A percentile compares a stretch with the other conserved stretches of the same genome.
These are phyloP conservation scores for Picochlorum costavermella DNA, from an alignment of 139 green algal genomes.

Conservation along the genomic window DNA sequence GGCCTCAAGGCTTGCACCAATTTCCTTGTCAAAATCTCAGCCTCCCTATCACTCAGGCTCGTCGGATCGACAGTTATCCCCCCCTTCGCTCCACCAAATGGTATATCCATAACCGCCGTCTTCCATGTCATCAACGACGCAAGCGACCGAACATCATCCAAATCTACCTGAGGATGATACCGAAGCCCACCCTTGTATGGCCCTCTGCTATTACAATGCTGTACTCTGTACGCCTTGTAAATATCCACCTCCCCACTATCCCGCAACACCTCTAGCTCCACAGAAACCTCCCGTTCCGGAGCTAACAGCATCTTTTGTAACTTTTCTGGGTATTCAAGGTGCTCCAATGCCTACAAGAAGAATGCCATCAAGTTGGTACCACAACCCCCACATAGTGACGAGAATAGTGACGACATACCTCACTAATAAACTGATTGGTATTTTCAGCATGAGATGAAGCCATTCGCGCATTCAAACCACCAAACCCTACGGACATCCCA, in stretches of 20 bases:
- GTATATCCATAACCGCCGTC: constrained; percentile 89
- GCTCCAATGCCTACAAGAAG: constrained; percentile 14
- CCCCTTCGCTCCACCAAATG: constrained; percentile 89
- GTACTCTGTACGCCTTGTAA: constrained; percentile 73
- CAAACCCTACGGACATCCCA: neutral
- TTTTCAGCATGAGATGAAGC: constrained; percentile 49
- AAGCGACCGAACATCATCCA: constrained; percentile 64
- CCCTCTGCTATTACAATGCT: constrained; percentile 82
- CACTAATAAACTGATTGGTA: constrained; percentile 69
- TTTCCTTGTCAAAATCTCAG: constrained; percentile 86
- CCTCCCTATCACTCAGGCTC: constrained; percentile 59
- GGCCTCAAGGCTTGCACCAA: constrained; percentile 80
- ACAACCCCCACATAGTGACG: neutral
- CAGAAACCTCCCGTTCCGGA: constrained; percentile 58
- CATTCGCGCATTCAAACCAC: neutral
- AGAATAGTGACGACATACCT: constrained; percentile 30
- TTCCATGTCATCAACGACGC: constrained; percentile 93
- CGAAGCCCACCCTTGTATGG: constrained; percentile 82
- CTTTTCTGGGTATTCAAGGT: constrained; percentile 55
- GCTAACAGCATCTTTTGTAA: constrained; percentile 73
- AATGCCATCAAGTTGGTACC: neutral
- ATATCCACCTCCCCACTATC: constrained; percentile 63
- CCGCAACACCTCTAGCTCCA: constrained; percentile 71
- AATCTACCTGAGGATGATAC: constrained; percentile 64
- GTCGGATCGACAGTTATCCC: constrained; percentile 62